Percentiles rank a stretch among this genome's conserved stretches.
Conservation (phyloP, 108 stramenopile species). For the Nannochloropsis gaditana region DNA sequence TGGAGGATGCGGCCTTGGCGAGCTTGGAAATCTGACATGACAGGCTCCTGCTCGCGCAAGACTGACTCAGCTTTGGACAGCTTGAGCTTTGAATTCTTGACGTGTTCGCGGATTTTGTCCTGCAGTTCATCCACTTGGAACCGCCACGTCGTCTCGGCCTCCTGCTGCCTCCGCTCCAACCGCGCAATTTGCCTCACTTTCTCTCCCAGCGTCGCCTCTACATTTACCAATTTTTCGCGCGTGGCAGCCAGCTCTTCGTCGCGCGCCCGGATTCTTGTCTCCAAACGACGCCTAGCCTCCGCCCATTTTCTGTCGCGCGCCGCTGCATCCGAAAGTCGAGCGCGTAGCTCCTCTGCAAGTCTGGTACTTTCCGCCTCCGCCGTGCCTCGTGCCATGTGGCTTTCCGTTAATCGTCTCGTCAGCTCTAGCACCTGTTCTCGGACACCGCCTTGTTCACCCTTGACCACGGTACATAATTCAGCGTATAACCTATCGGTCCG, state of each 20-base stretch:
- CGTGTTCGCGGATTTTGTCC: not conserved
- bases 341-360: not conserved
- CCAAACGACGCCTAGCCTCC: constrained; percentile 1
- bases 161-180: not conserved
- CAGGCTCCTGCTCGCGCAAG: not conserved
- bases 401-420: not conserved
- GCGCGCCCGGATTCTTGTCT: not conserved
- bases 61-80: not conserved
- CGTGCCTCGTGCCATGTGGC: not conserved
- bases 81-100: not conserved
- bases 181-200: not conserved
- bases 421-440: not conserved
- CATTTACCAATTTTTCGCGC: not conserved
- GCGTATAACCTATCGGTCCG: not conserved
- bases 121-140: not conserved
- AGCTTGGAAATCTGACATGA: not conserved
- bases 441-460: constrained; percentile 3
- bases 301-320: not conserved
- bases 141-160: not conserved
- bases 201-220: not conserved
- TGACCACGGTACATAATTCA: not conserved
- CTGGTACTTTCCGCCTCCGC: not conserved
- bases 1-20: not conserved
- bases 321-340: not conserved
- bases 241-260: not conserved